A percentile compares a stretch with the other conserved stretches of the same genome.
phyloP scores from a whole-genome alignment of 2,329 filamentous ascomycete genomes.

The Aspergillus neotritici region DNA sequence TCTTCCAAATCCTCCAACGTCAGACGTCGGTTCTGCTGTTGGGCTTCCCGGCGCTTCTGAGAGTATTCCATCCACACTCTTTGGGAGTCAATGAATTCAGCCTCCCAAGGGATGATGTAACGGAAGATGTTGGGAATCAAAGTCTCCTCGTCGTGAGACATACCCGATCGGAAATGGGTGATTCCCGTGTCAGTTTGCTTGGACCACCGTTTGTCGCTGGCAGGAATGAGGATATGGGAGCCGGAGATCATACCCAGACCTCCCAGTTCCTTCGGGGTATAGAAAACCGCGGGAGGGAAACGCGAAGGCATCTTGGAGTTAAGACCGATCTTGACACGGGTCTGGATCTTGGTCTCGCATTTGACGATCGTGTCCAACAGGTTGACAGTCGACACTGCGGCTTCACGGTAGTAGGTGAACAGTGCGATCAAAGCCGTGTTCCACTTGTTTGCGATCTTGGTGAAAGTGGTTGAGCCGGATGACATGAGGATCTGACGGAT shows the following conservation, averaged over 20 bases:
- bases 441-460: slow-evolving; percentile 99
- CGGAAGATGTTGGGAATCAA: slow-evolving; percentile 98
- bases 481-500: slow-evolving; percentile 99
- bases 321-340: slow-evolving; percentile 93
- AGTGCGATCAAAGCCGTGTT: slow-evolving; percentile 95
- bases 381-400: slow-evolving; percentile 89
- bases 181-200: slow-evolving; percentile 97
- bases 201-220: slow-evolving; percentile 96
- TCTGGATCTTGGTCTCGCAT: slow-evolving; percentile 99
- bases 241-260: slow-evolving; percentile 98
- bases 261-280: slow-evolving; percentile 95
- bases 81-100: slow-evolving; percentile 97
- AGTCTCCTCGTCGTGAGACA: slow-evolving; percentile 97
- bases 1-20: slow-evolving; percentile 96
- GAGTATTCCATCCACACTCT: slow-evolving; percentile 99
- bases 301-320: slow-evolving; percentile 99
- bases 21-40: slow-evolving; percentile 90
- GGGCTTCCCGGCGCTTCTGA: slow-evolving; percentile 92
- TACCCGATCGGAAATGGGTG: slow-evolving; percentile 93
- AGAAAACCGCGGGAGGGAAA: slow-evolving; percentile 97
- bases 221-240: slow-evolving; percentile 93
- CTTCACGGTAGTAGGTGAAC: slow-evolving; percentile 98
- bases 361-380: slow-evolving; percentile 97
- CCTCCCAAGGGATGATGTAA: slow-evolving; percentile 98
- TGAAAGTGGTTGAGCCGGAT: slow-evolving; percentile 97